Evolutionary conservation across 805 yeast species (phyloP).

Genomic region (Pichia ethanolica): DNA sequence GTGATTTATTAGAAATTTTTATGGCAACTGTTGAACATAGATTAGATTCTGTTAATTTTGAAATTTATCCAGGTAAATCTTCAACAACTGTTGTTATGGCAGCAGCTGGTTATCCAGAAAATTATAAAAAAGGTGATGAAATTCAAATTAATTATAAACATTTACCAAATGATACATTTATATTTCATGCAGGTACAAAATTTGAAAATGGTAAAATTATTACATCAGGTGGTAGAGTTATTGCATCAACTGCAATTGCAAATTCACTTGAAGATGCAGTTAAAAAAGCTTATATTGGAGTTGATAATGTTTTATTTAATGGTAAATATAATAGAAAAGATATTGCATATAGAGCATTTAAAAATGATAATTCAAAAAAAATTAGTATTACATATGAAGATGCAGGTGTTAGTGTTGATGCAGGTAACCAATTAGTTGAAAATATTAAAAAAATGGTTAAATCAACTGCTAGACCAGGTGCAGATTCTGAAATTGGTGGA

Average conservation of each 20-base stretch:
- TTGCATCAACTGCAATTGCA: constrained; percentile 88
- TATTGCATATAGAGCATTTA: constrained; percentile 94
- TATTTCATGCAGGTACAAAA: constrained; percentile 97
- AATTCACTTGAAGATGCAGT: constrained; percentile 72
- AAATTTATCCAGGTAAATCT: constrained; percentile 47
- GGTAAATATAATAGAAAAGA: constrained; percentile 83
- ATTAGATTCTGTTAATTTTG: constrained; percentile 69
- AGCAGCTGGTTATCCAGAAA: constrained; percentile 94
- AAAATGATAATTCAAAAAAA: constrained; percentile 31
- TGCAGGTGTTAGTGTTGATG: constrained; percentile 96
- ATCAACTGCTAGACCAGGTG: constrained; percentile 90
- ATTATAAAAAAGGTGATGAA: constrained; percentile 78
- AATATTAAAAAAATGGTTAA: constrained; percentile 84
- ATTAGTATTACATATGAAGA: constrained; percentile 76
- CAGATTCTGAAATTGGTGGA: constrained; percentile 97
- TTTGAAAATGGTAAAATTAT: constrained; percentile 45
- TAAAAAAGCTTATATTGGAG: constrained; percentile 78
- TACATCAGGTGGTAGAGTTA: constrained; percentile 94
- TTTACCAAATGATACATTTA: constrained; percentile 52
- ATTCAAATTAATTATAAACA: constrained; percentile 45
- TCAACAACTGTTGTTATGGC: constrained; percentile 93
- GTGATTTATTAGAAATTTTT: constrained; percentile 92
- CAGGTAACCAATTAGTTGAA: constrained; percentile 86
- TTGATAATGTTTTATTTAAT: constrained; percentile 61
- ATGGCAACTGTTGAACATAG: constrained; percentile 92